phyloP scores from a whole-genome alignment of 495 filamentous ascomycete genomes.

The Endocarpon pusillum region DNA sequence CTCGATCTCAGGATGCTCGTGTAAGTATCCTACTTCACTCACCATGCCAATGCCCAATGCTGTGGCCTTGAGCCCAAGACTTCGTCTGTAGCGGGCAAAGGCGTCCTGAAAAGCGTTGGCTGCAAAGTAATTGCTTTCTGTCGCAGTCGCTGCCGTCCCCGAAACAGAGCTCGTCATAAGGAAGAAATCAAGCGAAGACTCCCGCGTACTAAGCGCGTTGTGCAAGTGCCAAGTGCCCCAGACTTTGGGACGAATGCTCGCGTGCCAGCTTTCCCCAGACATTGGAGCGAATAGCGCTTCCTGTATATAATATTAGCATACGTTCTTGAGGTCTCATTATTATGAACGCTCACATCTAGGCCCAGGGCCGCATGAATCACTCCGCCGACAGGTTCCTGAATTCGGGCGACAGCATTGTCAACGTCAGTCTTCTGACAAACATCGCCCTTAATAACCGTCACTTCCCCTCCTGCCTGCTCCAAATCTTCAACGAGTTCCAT shows the following conservation, averaged over 20 bases:
- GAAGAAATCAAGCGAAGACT: slow-evolving; percentile 6
- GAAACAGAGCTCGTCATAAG: slow-evolving; percentile 9
- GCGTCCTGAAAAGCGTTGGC: slow-evolving; percentile 12
- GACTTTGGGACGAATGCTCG: slow-evolving; percentile 5
- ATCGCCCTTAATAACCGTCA: slow-evolving; percentile 17
- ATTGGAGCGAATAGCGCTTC: slow-evolving; percentile 7
- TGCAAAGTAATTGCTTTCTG: slow-evolving; percentile 7
- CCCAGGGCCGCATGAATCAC: slow-evolving; percentile 7
- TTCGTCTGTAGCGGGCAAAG: slow-evolving; percentile 11
- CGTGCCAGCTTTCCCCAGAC: slow-evolving; percentile 2
- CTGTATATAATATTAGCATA: neutral
- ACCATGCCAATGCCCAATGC: slow-evolving; percentile 13
- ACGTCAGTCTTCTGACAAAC: slow-evolving; percentile 13
- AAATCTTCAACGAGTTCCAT: slow-evolving; percentile 12
- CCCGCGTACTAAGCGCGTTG: neutral
- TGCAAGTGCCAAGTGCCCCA: slow-evolving; percentile 7
- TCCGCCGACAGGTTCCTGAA: slow-evolving; percentile 4
- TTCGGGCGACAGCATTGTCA: slow-evolving; percentile 5
- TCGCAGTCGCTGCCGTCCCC: slow-evolving; percentile 4
- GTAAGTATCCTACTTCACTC: slow-evolving; percentile 16
- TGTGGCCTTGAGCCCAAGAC: neutral
- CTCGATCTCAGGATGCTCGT: slow-evolving; percentile 22
- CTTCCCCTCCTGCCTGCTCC: slow-evolving; percentile 8
- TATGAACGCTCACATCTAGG: slow-evolving; percentile 3
- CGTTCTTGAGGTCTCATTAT: neutral